phyloP scores from a whole-genome alignment of 331 rosid genomes.

The Rhamnella rubrinervis region DNA sequence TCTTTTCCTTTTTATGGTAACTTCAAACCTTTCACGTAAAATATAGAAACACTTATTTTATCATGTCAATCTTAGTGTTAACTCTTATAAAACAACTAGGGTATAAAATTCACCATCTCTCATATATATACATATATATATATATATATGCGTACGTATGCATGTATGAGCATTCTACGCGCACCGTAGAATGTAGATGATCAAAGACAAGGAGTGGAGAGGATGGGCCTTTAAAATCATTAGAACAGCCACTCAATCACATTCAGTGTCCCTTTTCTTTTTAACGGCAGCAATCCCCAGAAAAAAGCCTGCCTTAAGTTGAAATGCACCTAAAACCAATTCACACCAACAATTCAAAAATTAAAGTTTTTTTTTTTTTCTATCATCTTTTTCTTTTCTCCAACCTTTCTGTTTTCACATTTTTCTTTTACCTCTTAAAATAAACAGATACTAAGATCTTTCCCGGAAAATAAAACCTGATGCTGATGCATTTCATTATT shows the following conservation, averaged over 20 bases:
- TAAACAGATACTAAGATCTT: conserved; percentile 1
- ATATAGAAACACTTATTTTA: no score
- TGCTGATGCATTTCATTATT: not conserved
- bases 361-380: not conserved
- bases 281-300: not conserved
- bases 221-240: conserved; percentile 50
- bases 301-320: conserved; percentile 17
- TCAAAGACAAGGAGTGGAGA: not conserved
- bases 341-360: conserved; percentile 29
- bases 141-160: no score
- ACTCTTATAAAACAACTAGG: no score
- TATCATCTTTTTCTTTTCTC: not conserved
- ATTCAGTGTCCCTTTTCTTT: conserved; percentile 53
- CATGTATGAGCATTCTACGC: not conserved
- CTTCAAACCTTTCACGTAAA: not conserved
- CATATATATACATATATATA: no score
- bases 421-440: not conserved
- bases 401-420: not conserved
- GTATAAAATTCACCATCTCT: no score
- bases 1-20: not conserved
- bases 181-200: not conserved
- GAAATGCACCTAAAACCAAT: conserved; percentile 5
- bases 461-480: conserved; percentile 8
- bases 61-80: no score
- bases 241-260: conserved; percentile 58